Base-by-base conservation (phyloP, 495 filamentous ascomycete genomes). In the Lophium mytilinum region DNA sequence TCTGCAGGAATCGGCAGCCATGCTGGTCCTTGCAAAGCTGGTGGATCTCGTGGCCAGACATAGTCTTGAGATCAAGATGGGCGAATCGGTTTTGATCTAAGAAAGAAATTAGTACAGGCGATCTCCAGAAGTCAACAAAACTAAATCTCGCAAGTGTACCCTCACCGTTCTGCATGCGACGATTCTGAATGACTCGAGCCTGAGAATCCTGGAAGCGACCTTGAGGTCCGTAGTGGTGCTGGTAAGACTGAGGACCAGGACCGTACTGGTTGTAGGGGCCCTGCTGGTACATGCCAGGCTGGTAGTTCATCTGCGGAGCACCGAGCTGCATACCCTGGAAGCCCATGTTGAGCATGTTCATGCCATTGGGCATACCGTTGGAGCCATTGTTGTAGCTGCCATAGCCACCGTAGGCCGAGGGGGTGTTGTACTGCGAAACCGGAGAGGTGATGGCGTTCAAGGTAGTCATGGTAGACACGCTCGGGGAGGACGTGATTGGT, bases 1-100 rank as follows among this genome's bases (percentile, higher is more conserved):
- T 90, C 75, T 98, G 93, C 39, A 98, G 71, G 71, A 88, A 96
- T 55, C 93, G 84, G 64, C 93, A 98, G 24, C 93, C 93, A 71
- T 97, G 89, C 72, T 98, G 93, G 66, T 98, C 93, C 72, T 95
- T 96, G 77, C 91, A 97, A 18, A 95, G 77, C 11, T 75, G 74
- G 70, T 95, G 91, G 61, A 98, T 86, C 62, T 89, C 83, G 37
- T 89, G 88, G 40, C 56, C 55, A 14, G 78, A 75, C 58, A 91
- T 81, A 47, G 84, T 76, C 65, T 95, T 86, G n/a, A 98, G 73
- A 14, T 83, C 79, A 60, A 87, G 73, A 65, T 89, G 89, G 37
- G 82, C 78, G 69, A 86, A 96, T 21, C 89, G 88, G 62, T 79
- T 79, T 68, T 80, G 79, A 46, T 66, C 53, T 62, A 57, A 37